Percentiles rank a stretch among this genome's conserved stretches.
These are phyloP conservation scores for Paraleonurus japonicus DNA, from an alignment of 257 asterid species.

Conservation along the genomic window DNA sequence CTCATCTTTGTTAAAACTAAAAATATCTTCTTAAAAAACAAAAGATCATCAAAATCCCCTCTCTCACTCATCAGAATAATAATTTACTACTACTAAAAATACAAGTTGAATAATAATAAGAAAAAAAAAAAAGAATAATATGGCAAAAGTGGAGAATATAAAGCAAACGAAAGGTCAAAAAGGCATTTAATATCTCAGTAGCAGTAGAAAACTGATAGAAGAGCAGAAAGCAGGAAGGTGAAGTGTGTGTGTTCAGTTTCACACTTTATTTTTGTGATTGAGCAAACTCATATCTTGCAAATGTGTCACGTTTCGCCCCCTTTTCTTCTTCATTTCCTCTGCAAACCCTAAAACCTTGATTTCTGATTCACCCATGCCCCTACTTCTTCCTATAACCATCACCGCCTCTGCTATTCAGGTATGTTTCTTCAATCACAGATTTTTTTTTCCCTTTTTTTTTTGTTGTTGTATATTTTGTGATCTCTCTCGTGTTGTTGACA, in stretches of 20 bases:
- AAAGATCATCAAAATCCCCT: neutral
- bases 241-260: slow-evolving; percentile 48
- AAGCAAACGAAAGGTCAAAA: slow-evolving; percentile 21
- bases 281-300: slow-evolving; percentile 24
- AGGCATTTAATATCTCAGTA: slow-evolving; percentile 19
- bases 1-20: too few species aligned
- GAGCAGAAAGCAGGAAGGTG: slow-evolving; percentile 49
- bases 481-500: slow-evolving; percentile 25
- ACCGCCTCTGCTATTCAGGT: slow-evolving; percentile 38
- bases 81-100: neutral
- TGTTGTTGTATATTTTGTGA: slow-evolving; percentile 28
- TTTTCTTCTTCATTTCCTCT: slow-evolving; percentile 17
- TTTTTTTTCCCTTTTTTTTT: neutral
- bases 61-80: neutral
- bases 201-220: slow-evolving; percentile 43
- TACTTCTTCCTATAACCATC: slow-evolving; percentile 8
- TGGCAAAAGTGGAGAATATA: slow-evolving; percentile 22
- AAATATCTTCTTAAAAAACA: too few species aligned
- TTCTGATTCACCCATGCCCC: slow-evolving; percentile 24
- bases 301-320: slow-evolving; percentile 20
- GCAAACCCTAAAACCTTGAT: slow-evolving; percentile 27
- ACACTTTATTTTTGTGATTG: slow-evolving; percentile 16
- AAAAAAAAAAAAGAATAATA: neutral
- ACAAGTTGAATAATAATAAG: neutral
- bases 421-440: neutral